Conservation (phyloP, 352 stramenopile genomes). For the Phytopythium aichiense region DNA sequence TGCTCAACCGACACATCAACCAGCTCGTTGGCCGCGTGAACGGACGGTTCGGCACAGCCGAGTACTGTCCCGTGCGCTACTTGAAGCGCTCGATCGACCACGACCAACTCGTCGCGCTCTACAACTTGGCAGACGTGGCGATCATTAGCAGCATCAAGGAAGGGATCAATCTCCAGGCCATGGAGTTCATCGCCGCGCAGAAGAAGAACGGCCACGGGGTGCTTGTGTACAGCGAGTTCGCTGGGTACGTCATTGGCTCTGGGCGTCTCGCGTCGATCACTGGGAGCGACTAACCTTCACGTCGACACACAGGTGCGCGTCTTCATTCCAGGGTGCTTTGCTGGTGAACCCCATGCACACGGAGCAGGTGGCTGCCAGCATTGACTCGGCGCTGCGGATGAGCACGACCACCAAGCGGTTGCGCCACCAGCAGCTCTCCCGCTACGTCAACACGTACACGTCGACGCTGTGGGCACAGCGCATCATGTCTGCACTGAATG, state of each 20-base stretch:
- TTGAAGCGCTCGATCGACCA: constrained; percentile 84
- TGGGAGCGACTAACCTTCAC: constrained; percentile 14
- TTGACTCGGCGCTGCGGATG: constrained; percentile 84
- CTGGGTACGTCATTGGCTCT: constrained; percentile 38
- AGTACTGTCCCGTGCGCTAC: constrained; percentile 88
- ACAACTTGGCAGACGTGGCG: constrained; percentile 85
- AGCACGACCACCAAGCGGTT: constrained; percentile 85
- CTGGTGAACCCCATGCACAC: constrained; percentile 89
- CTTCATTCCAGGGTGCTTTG: constrained; percentile 84
- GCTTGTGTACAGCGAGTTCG: constrained; percentile 90
- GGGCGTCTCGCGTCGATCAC: constrained; percentile 13
- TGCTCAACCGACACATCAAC: constrained; percentile 86
- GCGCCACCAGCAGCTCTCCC: constrained; percentile 77
- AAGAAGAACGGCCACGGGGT: constrained; percentile 82
- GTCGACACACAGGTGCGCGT: constrained; percentile 41
- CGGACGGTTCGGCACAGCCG: constrained; percentile 78
- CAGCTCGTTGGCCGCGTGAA: constrained; percentile 89
- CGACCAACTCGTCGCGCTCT: constrained; percentile 87
- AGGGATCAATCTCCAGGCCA: constrained; percentile 89
- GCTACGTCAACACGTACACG: constrained; percentile 90
- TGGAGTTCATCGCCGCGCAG: constrained; percentile 89
- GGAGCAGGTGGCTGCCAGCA: constrained; percentile 81
- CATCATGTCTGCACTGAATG: constrained; percentile 80
- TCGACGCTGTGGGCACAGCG: constrained; percentile 81
- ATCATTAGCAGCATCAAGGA: constrained; percentile 89